Percentiles rank a stretch among this genome's conserved stretches.
These are phyloP conservation scores for Spinacia oleracea DNA, from an alignment of 179 eudicot species.

Conservation along the genomic window DNA sequence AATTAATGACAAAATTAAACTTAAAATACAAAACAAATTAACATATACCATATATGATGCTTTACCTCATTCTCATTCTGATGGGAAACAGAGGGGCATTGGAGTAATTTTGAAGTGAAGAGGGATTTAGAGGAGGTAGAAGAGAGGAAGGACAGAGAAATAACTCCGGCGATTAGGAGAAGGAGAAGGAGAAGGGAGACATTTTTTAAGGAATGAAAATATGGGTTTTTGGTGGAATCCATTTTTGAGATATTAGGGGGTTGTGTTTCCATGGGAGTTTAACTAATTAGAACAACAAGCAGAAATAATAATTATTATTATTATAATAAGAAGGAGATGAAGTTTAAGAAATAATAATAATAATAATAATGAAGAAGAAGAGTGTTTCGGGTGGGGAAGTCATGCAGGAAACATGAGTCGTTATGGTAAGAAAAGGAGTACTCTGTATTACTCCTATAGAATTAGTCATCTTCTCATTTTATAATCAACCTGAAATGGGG, in stretches of 20 bases:
- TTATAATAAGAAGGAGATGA: no score
- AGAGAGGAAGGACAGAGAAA: constrained; percentile 14
- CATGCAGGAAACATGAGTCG: constrained; percentile 24
- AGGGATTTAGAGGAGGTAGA: constrained; percentile 14
- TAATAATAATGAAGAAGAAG: not conserved
- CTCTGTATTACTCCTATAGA: no score
- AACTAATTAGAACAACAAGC: not conserved
- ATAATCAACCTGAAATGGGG: no score
- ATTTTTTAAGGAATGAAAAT: constrained; percentile 9
- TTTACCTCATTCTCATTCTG: constrained; percentile 24
- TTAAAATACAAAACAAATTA: no score
- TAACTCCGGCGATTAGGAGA: constrained; percentile 1
- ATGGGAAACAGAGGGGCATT: constrained; percentile 8
- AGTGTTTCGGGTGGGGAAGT: constrained; percentile 31
- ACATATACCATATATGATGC: no score
- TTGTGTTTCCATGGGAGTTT: not conserved
- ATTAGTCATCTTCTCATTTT: not conserved
- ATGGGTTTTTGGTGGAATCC: constrained; percentile 2
- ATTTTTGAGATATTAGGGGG: constrained; percentile 7
- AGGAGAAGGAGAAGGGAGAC: constrained; percentile 17
- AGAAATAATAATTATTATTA: no score
- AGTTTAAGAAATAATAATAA: no score
- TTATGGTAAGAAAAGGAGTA: no score
- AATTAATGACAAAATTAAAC: no score
- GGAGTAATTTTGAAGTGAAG: constrained; percentile 12